These are phyloP conservation scores for Trifolium subterraneum DNA, from an alignment of 306 rosid genomes.

Conservation along the genomic window DNA sequence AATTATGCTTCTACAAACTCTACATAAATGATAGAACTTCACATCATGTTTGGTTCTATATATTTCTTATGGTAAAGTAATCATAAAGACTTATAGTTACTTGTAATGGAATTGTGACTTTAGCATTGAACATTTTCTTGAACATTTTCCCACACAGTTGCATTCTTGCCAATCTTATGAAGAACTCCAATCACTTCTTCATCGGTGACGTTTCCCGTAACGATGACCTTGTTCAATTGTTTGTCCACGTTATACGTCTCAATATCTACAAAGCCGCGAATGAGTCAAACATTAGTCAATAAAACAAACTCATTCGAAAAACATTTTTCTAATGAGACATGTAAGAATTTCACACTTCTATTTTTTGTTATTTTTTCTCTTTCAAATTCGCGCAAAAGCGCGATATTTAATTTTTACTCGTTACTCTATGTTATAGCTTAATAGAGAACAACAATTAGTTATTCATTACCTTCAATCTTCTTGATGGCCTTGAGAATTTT, in stretches of 20 bases:
- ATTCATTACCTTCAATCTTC: slow-evolving; percentile 70
- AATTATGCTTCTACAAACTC: too few species aligned
- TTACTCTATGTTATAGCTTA: not conserved
- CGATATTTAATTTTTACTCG: too few species aligned
- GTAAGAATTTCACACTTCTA: not conserved
- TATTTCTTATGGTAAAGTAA: not conserved
- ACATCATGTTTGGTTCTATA: not conserved
- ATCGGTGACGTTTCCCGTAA: slow-evolving; percentile 72
- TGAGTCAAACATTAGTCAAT: not conserved
- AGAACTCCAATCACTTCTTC: slow-evolving; percentile 71
- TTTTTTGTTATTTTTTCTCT: not conserved
- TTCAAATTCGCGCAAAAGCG: too few species aligned
- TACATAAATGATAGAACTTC: slow-evolving; percentile 2
- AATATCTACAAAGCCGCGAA: slow-evolving; percentile 53
- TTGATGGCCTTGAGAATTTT: slow-evolving; percentile 85
- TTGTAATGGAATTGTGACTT: slow-evolving; percentile 5
- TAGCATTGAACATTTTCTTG: slow-evolving; percentile 40
- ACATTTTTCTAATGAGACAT: not conserved
- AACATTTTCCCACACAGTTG: slow-evolving; percentile 59
- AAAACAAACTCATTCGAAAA: not conserved
- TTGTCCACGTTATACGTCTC: slow-evolving; percentile 79
- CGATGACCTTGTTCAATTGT: slow-evolving; percentile 70
- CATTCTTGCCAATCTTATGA: slow-evolving; percentile 70
- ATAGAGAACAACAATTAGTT: not conserved
- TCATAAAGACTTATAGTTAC: not conserved